Evolutionary conservation across 1,284 basidiomycete species (phyloP).

Genomic region (Cryptococcus deneoformans): DNA sequence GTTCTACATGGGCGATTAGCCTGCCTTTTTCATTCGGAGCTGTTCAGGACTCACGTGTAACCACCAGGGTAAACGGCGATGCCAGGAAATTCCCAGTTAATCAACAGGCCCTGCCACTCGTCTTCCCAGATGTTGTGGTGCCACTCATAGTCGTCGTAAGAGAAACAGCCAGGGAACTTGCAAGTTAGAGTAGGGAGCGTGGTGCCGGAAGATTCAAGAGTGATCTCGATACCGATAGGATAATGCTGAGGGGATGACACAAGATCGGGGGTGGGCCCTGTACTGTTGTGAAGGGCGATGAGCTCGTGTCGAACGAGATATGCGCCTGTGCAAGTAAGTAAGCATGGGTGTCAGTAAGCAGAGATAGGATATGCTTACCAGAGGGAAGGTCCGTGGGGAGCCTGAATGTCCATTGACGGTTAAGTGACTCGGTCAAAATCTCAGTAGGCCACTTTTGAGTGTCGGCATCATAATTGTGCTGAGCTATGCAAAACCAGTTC

Average conservation of each 20-base stretch:
- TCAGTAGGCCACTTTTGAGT: constrained; percentile 3
- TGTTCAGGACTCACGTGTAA: background rate
- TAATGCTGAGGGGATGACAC: constrained; percentile 1
- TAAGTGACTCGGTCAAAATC: background rate
- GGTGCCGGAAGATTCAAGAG: background rate
- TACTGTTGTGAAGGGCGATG: background rate
- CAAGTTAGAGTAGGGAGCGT: constrained; percentile 1
- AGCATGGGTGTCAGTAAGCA: background rate
- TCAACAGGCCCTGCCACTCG: background rate
- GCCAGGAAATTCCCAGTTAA: constrained; percentile 1
- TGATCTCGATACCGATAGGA: constrained; percentile 2
- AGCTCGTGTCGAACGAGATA: background rate
- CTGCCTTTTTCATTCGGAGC: too few relatives aligned
- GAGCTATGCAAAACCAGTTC: constrained; percentile 1
- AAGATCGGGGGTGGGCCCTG: background rate
- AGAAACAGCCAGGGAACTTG: constrained; percentile 1
- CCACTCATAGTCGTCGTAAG: background rate
- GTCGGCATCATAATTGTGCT: constrained; percentile 3
- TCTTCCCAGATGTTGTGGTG: background rate
- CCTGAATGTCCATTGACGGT: background rate
- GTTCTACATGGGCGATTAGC: background rate
- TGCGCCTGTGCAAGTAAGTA: background rate
- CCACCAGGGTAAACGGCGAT: constrained; percentile 2
- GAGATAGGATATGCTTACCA: background rate
- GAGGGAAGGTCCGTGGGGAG: constrained; percentile 1